These are phyloP conservation scores for Aspergillus neotritici DNA, from an alignment of 2,329 filamentous ascomycete species.

Conservation along the genomic window DNA sequence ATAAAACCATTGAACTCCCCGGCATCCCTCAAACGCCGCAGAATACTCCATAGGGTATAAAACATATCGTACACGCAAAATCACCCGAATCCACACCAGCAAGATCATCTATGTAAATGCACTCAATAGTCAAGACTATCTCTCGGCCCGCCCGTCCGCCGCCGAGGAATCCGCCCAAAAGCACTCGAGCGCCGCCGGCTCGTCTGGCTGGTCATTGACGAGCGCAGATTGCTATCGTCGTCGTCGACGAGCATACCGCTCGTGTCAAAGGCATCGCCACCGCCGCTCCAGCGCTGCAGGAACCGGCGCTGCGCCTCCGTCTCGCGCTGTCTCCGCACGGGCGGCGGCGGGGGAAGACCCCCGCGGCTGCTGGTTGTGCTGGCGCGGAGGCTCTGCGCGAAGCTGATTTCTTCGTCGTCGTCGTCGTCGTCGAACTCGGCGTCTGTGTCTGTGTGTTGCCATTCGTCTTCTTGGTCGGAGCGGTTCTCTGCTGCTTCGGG, in stretches of 20 bases:
- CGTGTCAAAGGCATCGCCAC: conserved; percentile 31
- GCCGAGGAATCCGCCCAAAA: conserved; percentile 36
- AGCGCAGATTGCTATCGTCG: conserved; percentile 24
- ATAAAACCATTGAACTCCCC: neutral
- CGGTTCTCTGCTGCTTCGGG: conserved; percentile 51
- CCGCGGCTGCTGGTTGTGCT: conserved; percentile 29
- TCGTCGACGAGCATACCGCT: conserved; percentile 32
- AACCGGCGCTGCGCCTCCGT: conserved; percentile 38
- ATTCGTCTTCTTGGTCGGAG: conserved; percentile 51
- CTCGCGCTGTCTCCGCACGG: conserved; percentile 23
- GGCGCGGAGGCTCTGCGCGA: conserved; percentile 25
- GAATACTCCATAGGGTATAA: neutral
- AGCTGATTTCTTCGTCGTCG: conserved; percentile 33
- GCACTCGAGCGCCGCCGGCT: conserved; percentile 25
- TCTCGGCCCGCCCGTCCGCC: conserved; percentile 37
- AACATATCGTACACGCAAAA: neutral
- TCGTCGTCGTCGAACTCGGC: conserved; percentile 50
- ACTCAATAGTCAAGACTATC: conserved; percentile 48
- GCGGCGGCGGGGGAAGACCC: conserved; percentile 26
- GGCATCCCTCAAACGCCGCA: neutral
- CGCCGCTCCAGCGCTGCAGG: conserved; percentile 36
- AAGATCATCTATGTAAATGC: no score
- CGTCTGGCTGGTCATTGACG: conserved; percentile 28
- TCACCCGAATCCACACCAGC: no score
- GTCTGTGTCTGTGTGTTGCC: conserved; percentile 74